Evolutionary conservation across 1,284 basidiomycete species (phyloP).

Genomic region (Apiotrichum gamsii): DNA sequence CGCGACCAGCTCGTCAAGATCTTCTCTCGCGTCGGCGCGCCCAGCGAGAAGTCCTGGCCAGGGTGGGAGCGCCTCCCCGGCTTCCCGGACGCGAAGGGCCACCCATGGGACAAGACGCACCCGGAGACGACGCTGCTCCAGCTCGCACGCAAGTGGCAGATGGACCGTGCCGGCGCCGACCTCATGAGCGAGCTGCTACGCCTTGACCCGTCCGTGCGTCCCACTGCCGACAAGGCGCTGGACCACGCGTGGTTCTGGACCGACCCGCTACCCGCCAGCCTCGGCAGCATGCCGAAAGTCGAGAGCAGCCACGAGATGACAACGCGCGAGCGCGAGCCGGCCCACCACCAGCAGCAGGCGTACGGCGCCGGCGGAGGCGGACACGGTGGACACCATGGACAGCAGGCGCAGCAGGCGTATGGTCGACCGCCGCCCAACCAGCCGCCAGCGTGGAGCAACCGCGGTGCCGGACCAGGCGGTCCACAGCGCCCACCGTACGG

Average conservation of each 20-base stretch:
- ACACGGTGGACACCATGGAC: no score
- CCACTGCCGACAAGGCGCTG: conserved; percentile 51
- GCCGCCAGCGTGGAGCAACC: no score
- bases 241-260: conserved; percentile 61
- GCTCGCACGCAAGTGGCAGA: conserved; percentile 29
- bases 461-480: neutral
- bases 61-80: conserved; percentile 72
- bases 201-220: conserved; percentile 52
- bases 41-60: conserved; percentile 67
- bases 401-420: neutral
- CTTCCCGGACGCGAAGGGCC: conserved; percentile 58
- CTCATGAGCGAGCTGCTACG: conserved; percentile 50
- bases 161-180: conserved; percentile 41
- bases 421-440: neutral
- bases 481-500: neutral
- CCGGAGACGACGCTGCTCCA: conserved; percentile 23
- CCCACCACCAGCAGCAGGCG: neutral
- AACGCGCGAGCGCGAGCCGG: conserved; percentile 15
- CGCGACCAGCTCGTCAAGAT: conserved; percentile 87
- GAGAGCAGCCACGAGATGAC: conserved; percentile 43
- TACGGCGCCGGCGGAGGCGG: neutral
- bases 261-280: conserved; percentile 74
- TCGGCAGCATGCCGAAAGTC: conserved; percentile 49
- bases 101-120: conserved; percentile 34
- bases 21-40: conserved; percentile 79